These are phyloP conservation scores for Phytophthora pluvialis DNA, from an alignment of 352 stramenopile species.

Conservation along the genomic window DNA sequence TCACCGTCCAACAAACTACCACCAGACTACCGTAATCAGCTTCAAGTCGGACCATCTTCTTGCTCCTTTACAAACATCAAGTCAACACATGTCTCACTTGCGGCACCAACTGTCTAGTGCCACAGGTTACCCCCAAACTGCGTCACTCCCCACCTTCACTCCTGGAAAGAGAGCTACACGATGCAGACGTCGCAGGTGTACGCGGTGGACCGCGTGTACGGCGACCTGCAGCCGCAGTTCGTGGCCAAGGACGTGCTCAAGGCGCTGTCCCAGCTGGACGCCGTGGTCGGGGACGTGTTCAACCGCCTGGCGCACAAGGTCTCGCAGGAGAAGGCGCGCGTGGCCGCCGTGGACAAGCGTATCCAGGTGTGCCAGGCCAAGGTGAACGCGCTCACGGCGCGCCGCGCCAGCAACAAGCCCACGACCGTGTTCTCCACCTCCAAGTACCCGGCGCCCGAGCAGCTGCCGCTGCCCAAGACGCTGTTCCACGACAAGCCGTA, in stretches of 20 bases:
- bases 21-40: constrained; percentile 13
- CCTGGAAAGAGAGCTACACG: not conserved
- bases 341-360: constrained; percentile 72
- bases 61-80: constrained; percentile 12
- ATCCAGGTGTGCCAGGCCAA: constrained; percentile 86
- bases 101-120: constrained; percentile 15
- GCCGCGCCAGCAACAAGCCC: constrained; percentile 83
- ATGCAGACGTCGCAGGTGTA: constrained; percentile 92
- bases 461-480: constrained; percentile 69
- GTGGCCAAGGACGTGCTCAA: constrained; percentile 88
- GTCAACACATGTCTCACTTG: constrained; percentile 19
- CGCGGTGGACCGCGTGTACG: constrained; percentile 86
- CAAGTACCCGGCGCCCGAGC: constrained; percentile 84
- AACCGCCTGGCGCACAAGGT: constrained; percentile 81
- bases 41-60: constrained; percentile 17
- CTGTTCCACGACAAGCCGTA: constrained; percentile 89
- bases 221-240: constrained; percentile 85
- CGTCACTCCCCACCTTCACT: constrained; percentile 11
- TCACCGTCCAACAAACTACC: not conserved
- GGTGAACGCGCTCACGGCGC: constrained; percentile 83
- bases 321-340: constrained; percentile 80
- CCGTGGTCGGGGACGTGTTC: constrained; percentile 87
- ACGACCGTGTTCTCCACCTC: constrained; percentile 91
- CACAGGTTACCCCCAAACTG: constrained; percentile 1
- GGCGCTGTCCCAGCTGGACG: constrained; percentile 83